Evolutionary conservation across 306 rosid species (phyloP), one percentile per base, ranked within the genome.

Genomic region (Pachyrhizus erosus): DNA sequence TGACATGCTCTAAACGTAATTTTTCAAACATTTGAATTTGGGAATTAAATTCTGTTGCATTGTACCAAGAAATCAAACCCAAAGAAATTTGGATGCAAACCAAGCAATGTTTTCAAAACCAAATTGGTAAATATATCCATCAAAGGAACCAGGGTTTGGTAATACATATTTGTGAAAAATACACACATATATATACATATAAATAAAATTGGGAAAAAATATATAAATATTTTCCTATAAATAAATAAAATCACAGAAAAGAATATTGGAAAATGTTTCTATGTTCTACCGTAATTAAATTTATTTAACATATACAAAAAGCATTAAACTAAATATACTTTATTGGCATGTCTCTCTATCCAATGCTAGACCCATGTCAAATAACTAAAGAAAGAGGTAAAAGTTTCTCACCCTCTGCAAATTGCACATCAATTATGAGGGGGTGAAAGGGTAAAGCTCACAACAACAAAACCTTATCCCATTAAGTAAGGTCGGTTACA

Each of bases 11-110:
- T 58, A 57, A 46, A 33, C 71, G 54, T 34, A 58, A 43, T 14
- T 60, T 21, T 7, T 42, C 45, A 71, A 76, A 86, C 60, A 40
- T 23, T 58, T 46, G 27, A 62, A 46, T 12, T 68, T 18, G 23
- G 55, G 42, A 7, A 40, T 51, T 43, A 18, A 80, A 33, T 65
- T 62, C 76, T 45, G 75, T 26, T 82, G 68, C 84, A 79, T 26
- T 29, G n/a, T 15, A 29, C 42, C 61, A 73, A 75, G 57, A 1
- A 82, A 80, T 60, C 20, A 61, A 69, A 71, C 24, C 75, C 65
- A 76, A 48, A 13, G 20, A 61, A 29, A 70, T 39, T 37, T 15
- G 76, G 14, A 66, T 45, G 68, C 10, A 4, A 58, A n/a, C 43
- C 37, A 34, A 11, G 29, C 40, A 51, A 23, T 66, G 66, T 26